Conservation (phyloP, 495 filamentous ascomycete genomes). For the Endocarpon pusillum region DNA sequence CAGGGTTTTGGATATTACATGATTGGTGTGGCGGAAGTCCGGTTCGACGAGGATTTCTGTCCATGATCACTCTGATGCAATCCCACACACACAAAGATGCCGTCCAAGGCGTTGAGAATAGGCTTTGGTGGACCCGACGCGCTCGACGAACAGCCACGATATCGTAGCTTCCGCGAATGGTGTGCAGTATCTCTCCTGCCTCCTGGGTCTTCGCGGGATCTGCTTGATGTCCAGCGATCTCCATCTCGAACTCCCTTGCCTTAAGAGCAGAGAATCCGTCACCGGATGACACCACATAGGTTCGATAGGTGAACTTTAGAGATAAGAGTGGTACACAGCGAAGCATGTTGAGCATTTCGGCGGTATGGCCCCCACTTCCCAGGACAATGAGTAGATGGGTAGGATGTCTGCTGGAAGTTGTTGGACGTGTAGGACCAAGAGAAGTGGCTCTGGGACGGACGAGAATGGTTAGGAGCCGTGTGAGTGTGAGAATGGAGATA, state of each 20-base stretch:
- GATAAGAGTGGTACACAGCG: constrained; percentile 26
- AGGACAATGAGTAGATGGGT: constrained; percentile 68
- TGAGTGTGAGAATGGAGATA: constrained; percentile 2
- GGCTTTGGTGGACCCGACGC: constrained; percentile 59
- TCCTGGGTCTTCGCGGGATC: constrained; percentile 8
- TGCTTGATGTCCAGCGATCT: constrained; percentile 10
- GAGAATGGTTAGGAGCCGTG: constrained; percentile 2
- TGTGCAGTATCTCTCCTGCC: too few relatives aligned
- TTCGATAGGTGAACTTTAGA: constrained; percentile 45
- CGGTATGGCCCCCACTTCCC: constrained; percentile 84
- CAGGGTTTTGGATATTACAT: constrained; percentile 10
- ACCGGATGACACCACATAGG: constrained; percentile 63
- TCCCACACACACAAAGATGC: constrained; percentile 39
- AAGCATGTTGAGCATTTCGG: constrained; percentile 80
- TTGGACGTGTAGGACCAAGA: constrained; percentile 8
- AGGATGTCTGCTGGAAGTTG: constrained; percentile 13
- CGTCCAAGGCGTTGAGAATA: constrained; percentile 46
- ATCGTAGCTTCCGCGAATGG: constrained; percentile 21
- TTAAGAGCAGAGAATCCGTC: constrained; percentile 57
- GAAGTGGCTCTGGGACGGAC: constrained; percentile 3
- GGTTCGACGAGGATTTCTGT: too few relatives aligned
- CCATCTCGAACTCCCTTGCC: constrained; percentile 45
- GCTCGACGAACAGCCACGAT: constrained; percentile 52
- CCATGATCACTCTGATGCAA: constrained; percentile 25
- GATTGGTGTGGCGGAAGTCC: constrained; percentile 20